These are phyloP conservation scores for Pinus taeda DNA, from an alignment of 75 land plant species.

Conservation along the genomic window DNA sequence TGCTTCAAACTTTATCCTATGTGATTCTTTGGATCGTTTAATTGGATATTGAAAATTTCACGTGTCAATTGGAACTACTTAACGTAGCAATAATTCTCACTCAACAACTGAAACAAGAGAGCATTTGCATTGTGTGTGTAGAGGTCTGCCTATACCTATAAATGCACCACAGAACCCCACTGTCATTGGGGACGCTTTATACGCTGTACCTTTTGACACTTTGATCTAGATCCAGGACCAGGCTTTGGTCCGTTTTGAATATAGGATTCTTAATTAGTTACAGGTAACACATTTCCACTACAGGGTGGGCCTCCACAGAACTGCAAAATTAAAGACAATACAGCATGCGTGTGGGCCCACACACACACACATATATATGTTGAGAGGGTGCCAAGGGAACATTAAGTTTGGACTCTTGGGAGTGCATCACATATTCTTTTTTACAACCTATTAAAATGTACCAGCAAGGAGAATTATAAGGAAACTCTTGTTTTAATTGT, in stretches of 20 bases:
- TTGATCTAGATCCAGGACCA: background rate
- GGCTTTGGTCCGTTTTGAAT: background rate
- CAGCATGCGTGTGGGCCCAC: too few species aligned
- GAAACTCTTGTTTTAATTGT: too few species aligned
- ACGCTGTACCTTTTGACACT: background rate
- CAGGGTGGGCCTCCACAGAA: background rate
- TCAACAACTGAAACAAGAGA: background rate
- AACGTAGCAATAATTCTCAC: background rate
- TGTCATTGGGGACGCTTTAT: background rate
- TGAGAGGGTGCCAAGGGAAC: background rate
- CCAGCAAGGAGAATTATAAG: too few species aligned
- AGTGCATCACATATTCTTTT: background rate
- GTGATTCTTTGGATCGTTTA: too few species aligned
- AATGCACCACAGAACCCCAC: background rate
- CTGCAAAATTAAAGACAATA: background rate
- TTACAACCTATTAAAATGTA: too few species aligned
- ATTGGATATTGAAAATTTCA: background rate
- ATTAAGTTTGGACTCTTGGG: background rate
- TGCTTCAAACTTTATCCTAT: too few species aligned
- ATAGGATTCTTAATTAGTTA: background rate
- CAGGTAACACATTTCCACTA: background rate
- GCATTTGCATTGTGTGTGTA: background rate
- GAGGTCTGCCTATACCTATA: background rate
- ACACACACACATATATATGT: background rate
- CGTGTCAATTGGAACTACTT: background rate